Conservation (phyloP, 2,329 filamentous ascomycete genomes). For the Rhynchosporium agropyri region DNA sequence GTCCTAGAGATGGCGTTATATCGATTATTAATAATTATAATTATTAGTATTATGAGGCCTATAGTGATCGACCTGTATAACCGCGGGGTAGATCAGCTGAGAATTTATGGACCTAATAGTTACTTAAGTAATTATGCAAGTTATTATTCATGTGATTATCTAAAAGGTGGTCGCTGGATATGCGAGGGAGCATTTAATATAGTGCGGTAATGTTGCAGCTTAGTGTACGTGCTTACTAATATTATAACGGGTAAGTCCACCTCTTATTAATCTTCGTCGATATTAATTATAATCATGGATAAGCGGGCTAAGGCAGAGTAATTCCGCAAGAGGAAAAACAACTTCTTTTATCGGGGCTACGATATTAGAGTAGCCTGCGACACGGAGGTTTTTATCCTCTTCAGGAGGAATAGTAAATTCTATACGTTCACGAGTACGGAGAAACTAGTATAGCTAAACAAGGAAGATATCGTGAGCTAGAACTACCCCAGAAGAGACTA, state of each 20-base stretch:
- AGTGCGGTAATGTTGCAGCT: not conserved
- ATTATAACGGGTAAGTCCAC: constrained; percentile 4
- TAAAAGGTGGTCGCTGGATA: not conserved
- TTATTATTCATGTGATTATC: constrained; percentile 1
- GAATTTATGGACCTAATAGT: not conserved
- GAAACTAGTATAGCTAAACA: constrained; percentile 13
- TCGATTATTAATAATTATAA: not conserved
- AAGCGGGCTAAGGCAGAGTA: constrained; percentile 20
- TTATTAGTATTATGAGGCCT: not conserved
- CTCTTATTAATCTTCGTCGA: not conserved
- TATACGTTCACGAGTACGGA: constrained; percentile 21
- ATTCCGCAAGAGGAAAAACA: constrained; percentile 27
- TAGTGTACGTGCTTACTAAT: not conserved
- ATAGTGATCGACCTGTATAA: not conserved
- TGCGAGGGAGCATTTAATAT: not conserved
- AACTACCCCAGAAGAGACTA: not conserved
- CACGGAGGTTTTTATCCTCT: constrained; percentile 24
- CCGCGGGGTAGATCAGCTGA: not conserved
- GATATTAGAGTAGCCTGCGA: constrained; percentile 16
- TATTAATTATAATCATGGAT: constrained; percentile 9
- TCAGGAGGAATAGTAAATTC: constrained; percentile 25
- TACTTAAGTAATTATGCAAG: constrained; percentile 3
- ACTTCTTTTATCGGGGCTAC: constrained; percentile 23
- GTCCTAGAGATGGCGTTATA: constrained; percentile 8
- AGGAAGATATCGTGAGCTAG: constrained; percentile 21